A percentile compares a stretch with the other conserved stretches of the same genome.
phyloP scores from a whole-genome alignment of 495 filamentous ascomycete species.

The Penicillium steckii region DNA sequence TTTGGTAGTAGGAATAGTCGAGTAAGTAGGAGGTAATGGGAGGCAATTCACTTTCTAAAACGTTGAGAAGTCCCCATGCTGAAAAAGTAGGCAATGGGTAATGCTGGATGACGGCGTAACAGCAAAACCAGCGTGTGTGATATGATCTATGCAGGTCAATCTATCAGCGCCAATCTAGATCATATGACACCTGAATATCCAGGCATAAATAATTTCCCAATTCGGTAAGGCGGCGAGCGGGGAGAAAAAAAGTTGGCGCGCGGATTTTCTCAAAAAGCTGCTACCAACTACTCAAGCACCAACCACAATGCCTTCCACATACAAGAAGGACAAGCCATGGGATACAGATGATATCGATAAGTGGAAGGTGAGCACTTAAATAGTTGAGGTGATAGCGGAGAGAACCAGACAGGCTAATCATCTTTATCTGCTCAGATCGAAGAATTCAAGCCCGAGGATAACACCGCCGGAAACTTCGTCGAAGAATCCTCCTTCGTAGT shows the following conservation, averaged over 20 bases:
- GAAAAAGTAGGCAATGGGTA: too few relatives aligned
- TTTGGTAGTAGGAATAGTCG: too few relatives aligned
- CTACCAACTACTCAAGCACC: constrained; percentile 17
- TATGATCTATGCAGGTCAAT: background rate
- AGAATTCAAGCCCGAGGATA: constrained; percentile 80
- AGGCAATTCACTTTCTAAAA: too few relatives aligned
- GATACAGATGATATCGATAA: constrained; percentile 97
- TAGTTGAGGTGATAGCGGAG: background rate
- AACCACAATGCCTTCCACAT: constrained; percentile 80
- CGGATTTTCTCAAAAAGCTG: constrained; percentile 30
- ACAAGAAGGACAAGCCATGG: constrained; percentile 95
- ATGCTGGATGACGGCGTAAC: too few relatives aligned
- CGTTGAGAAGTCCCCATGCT: too few relatives aligned
- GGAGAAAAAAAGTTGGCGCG: constrained; percentile 43
- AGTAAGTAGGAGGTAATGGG: too few relatives aligned
- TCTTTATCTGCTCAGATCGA: constrained; percentile 55
- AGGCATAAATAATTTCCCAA: constrained; percentile 22
- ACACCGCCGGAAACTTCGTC: constrained; percentile 78
- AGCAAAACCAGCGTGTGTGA: background rate
- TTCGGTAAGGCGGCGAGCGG: constrained; percentile 33
- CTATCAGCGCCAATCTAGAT: background rate
- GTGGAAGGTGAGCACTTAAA: constrained; percentile 66
- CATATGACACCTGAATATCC: constrained; percentile 2
- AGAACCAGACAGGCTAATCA: background rate
- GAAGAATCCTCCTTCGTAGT: constrained; percentile 92